Percentiles rank a stretch among this genome's conserved stretches.
Evolutionary conservation across 768 basidiomycete genomes (phyloP).

Genomic region (Termitomyces sp.): DNA sequence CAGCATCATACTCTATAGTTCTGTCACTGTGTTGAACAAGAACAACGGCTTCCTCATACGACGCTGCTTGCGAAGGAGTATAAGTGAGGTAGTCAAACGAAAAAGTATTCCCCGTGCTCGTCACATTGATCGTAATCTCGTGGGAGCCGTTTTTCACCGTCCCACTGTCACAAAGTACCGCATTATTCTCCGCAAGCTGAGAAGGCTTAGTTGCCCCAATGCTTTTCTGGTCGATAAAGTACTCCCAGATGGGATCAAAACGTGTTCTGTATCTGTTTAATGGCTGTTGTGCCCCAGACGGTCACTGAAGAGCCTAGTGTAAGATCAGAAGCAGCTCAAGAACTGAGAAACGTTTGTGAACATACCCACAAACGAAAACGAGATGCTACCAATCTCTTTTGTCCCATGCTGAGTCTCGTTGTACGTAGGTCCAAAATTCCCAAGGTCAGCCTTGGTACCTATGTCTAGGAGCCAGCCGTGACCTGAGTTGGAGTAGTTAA

Average conservation of each 20-base stretch:
- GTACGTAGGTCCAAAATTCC: conserved; percentile 30
- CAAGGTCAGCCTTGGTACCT: conserved; percentile 21
- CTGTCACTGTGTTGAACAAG: conserved; percentile 4
- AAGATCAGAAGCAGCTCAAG: not conserved
- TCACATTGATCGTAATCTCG: conserved; percentile 19
- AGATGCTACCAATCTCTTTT: conserved; percentile 21
- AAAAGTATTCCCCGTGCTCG: conserved; percentile 17
- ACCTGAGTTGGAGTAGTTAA: conserved; percentile 23
- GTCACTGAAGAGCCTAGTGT: conserved; percentile 7
- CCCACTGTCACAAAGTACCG: conserved; percentile 16
- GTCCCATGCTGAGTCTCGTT: conserved; percentile 27
- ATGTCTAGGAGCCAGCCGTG: conserved; percentile 29
- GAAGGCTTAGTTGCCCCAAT: conserved; percentile 8
- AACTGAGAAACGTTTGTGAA: not conserved
- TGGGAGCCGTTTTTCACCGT: conserved; percentile 20
- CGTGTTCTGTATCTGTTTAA: conserved; percentile 7
- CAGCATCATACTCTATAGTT: no score
- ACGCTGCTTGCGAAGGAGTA: conserved; percentile 14
- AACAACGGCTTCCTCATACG: conserved; percentile 1
- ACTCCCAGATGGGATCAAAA: conserved; percentile 21
- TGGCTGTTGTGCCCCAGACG: conserved; percentile 18
- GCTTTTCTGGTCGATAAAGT: conserved; percentile 19
- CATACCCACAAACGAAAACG: conserved; percentile 27
- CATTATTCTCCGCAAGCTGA: conserved; percentile 14
- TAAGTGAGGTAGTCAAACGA: conserved; percentile 27